These are phyloP conservation scores for Cairneyella variabilis DNA, from an alignment of 495 filamentous ascomycete species.

Conservation along the genomic window DNA sequence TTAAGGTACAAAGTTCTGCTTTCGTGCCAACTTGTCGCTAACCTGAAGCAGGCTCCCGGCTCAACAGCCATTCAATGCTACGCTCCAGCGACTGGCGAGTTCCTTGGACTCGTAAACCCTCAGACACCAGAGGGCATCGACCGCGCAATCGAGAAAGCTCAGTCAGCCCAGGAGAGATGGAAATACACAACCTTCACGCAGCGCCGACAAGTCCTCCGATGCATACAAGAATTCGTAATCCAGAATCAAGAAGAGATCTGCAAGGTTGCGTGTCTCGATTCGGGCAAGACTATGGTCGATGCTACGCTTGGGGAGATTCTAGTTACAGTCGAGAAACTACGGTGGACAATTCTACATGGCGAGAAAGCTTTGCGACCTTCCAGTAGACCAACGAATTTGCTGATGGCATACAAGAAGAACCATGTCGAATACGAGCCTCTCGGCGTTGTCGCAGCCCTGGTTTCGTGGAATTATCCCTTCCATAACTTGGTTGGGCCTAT, in stretches of 20 bases:
- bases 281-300: slow-evolving; percentile 95
- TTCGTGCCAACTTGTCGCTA: neutral
- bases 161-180: slow-evolving; percentile 77
- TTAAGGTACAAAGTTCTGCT: slow-evolving; percentile 15
- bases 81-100: slow-evolving; percentile 80
- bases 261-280: slow-evolving; percentile 83
- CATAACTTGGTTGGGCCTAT: slow-evolving; percentile 93
- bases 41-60: slow-evolving; percentile 28
- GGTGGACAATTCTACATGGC: slow-evolving; percentile 91
- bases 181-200: slow-evolving; percentile 72
- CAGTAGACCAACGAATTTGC: slow-evolving; percentile 71
- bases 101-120: slow-evolving; percentile 77
- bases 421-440: slow-evolving; percentile 88
- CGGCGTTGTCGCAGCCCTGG: slow-evolving; percentile 85
- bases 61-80: slow-evolving; percentile 77
- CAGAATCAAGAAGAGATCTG: slow-evolving; percentile 89
- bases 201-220: slow-evolving; percentile 74
- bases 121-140: slow-evolving; percentile 77
- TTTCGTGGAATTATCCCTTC: slow-evolving; percentile 96
- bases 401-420: slow-evolving; percentile 96
- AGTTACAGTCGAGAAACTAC: slow-evolving; percentile 87
- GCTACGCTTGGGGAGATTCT: slow-evolving; percentile 91
- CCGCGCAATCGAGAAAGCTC: slow-evolving; percentile 67
- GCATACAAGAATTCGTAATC: slow-evolving; percentile 77
- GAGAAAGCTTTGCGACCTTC: slow-evolving; percentile 74